Base-by-base conservation (phyloP, 805 yeast genomes). In the Schwanniomyces polymorphus region DNA sequence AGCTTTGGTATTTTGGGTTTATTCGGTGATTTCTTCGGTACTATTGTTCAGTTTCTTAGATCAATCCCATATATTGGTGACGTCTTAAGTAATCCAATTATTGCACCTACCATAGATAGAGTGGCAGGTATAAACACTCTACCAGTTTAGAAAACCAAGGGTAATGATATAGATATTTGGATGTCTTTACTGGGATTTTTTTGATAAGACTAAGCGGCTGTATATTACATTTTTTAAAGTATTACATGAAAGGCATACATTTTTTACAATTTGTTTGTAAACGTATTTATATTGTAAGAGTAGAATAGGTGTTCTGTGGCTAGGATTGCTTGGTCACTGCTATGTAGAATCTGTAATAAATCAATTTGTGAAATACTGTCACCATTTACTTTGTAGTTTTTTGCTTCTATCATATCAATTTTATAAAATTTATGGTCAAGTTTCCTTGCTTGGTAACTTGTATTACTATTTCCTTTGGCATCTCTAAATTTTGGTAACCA, bases 21-120 rank as follows among this genome's bases (percentile, higher is more conserved):
- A 31, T 92, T 94, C 69, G 99, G 91, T 31, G 98, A 94, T 67
- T 91, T 94, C 66, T 88, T 92, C 60, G 90, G 95, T 23, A 88
- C 95, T 10, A 84, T 94, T 40, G 80, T 92, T 10, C 86, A 88
- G 55, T 92, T 94, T 61, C 75, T 92, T 58, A 78, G 97, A 64
- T 86, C 95, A 5, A 66, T 92, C 57, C 99, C 99, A 2, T 63
- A 87, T 49, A 83, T 94, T 50, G 98, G 98, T 0, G 91, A 95
- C 23, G 48, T 91, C 5, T 76, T 94, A 45, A 84, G 91, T 29
- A 82, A 86, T 61, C 97, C 98, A 1, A 66, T 70, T 7, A 68
- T 94, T 27, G 96, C 97, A 4, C 98, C 98, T 14, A 67, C 70
- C 29, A 65, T 73, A 44, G 75, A 73, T 55, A 63, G 74, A 48